A percentile compares a stretch with the other conserved stretches of the same genome.
phyloP scores from a whole-genome alignment of 345 rosid species.

The Ceriops decandra region DNA sequence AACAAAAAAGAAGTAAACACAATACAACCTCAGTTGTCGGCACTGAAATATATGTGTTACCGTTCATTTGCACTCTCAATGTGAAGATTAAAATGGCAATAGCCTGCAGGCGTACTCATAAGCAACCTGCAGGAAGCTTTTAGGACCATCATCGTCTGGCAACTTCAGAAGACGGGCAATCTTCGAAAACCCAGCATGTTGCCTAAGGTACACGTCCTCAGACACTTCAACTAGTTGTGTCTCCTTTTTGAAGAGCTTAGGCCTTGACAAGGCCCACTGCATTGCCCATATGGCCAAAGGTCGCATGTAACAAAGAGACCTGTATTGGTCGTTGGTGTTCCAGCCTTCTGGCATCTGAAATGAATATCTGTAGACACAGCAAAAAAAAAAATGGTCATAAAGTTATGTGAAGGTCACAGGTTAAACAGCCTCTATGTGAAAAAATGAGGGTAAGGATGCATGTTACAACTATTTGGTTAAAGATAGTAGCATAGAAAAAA shows the following conservation, averaged over 20 bases:
- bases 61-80: neutral
- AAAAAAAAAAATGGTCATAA: neutral
- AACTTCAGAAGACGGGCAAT: conserved; percentile 52
- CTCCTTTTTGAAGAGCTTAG: conserved; percentile 27
- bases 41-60: neutral
- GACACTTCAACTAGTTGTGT: conserved; percentile 20
- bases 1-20: no score
- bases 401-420: no score
- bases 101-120: conserved; percentile 46
- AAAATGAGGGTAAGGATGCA: no score
- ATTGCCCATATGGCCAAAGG: conserved; percentile 83
- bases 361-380: conserved; percentile 41
- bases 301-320: conserved; percentile 73
- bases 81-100: conserved; percentile 18
- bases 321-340: conserved; percentile 46
- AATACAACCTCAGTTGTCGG: no score
- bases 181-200: conserved; percentile 56
- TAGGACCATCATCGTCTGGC: conserved; percentile 39
- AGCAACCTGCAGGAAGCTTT: conserved; percentile 37
- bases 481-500: neutral
- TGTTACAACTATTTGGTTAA: neutral
- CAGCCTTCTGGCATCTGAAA: conserved; percentile 79
- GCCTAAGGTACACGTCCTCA: conserved; percentile 36
- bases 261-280: conserved; percentile 70
- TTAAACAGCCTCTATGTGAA: no score